phyloP scores from a whole-genome alignment of 2,329 filamentous ascomycete species.

The Ophiostoma sp. region DNA sequence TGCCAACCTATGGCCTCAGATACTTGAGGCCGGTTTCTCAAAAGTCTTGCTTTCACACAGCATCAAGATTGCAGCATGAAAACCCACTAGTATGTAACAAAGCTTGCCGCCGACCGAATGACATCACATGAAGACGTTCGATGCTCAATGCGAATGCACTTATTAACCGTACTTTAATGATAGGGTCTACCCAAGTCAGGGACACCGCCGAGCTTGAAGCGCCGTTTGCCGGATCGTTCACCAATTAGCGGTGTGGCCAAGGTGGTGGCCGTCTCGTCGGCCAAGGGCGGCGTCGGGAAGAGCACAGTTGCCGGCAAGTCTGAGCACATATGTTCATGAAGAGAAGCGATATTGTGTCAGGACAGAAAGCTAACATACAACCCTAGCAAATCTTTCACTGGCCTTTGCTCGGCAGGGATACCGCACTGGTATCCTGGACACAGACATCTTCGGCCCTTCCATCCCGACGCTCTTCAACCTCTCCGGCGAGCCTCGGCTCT shows the following conservation, averaged over 20 bases:
- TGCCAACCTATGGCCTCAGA: background rate
- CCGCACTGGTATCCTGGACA: conserved; percentile 82
- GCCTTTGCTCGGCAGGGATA: conserved; percentile 78
- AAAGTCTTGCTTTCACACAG: conserved; percentile 44
- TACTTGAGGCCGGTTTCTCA: background rate
- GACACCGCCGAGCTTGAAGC: conserved; percentile 67
- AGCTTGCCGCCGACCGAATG: background rate
- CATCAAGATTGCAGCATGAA: conserved; percentile 61
- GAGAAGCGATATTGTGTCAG: background rate
- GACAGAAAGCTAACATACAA: background rate
- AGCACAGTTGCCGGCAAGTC: conserved; percentile 74
- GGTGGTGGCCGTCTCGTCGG: conserved; percentile 93
- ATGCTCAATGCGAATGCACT: background rate
- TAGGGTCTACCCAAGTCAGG: conserved; percentile 82
- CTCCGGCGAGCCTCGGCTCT: conserved; percentile 69
- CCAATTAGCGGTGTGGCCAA: conserved; percentile 80
- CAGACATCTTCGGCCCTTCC: conserved; percentile 93
- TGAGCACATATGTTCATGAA: no score
- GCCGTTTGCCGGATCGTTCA: conserved; percentile 73
- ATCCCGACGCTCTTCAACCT: conserved; percentile 86
- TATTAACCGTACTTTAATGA: background rate
- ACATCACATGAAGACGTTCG: background rate
- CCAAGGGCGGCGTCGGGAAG: conserved; percentile 97
- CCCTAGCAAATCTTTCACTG: conserved; percentile 68
- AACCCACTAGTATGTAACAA: conserved; percentile 66